A percentile compares a stretch with the other conserved stretches of the same genome.
Evolutionary conservation across 495 filamentous ascomycete genomes (phyloP).

Genomic region (Zalerion maritima): DNA sequence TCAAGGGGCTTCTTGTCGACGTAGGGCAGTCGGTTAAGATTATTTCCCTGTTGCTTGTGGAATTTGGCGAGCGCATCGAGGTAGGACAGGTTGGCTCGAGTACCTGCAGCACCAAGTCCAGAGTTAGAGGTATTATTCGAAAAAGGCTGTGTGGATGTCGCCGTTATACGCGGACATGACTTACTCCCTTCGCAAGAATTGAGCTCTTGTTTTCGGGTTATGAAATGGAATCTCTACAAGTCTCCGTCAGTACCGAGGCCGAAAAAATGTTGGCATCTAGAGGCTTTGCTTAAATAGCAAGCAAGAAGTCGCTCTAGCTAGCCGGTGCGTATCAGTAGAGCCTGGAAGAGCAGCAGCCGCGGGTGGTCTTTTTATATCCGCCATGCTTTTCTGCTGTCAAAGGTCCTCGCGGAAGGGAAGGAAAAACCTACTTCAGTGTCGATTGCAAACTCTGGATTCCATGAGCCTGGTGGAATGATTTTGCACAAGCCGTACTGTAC

Average conservation of each 20-base stretch:
- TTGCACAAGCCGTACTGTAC: constrained; percentile 81
- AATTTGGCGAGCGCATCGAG: constrained; percentile 91
- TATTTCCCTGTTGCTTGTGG: constrained; percentile 91
- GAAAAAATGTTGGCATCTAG: too few species aligned
- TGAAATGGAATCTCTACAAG: constrained; percentile 81
- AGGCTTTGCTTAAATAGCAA: too few species aligned
- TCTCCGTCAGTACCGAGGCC: constrained; percentile 7
- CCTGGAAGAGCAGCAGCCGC: too few species aligned
- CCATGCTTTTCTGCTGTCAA: not conserved
- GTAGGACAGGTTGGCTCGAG: constrained; percentile 89
- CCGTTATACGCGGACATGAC: constrained; percentile 17
- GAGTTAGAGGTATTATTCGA: constrained; percentile 5
- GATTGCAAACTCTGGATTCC: constrained; percentile 91
- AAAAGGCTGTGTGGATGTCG: constrained; percentile 3
- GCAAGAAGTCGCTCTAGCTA: too few species aligned
- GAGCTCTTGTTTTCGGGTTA: constrained; percentile 89
- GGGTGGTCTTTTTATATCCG: too few species aligned
- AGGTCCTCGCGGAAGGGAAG: too few species aligned
- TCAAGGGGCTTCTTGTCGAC: constrained; percentile 97
- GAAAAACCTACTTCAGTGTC: constrained; percentile 92
- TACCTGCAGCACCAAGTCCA: constrained; percentile 41
- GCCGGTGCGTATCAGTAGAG: too few species aligned
- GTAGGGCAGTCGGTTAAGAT: constrained; percentile 83
- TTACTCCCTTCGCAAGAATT: constrained; percentile 98
- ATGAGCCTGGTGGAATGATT: constrained; percentile 82